Percentiles rank a stretch among this genome's conserved stretches.
Conservation (phyloP, 2,329 filamentous ascomycete genomes). For the Ophiostoma angusticollis region DNA sequence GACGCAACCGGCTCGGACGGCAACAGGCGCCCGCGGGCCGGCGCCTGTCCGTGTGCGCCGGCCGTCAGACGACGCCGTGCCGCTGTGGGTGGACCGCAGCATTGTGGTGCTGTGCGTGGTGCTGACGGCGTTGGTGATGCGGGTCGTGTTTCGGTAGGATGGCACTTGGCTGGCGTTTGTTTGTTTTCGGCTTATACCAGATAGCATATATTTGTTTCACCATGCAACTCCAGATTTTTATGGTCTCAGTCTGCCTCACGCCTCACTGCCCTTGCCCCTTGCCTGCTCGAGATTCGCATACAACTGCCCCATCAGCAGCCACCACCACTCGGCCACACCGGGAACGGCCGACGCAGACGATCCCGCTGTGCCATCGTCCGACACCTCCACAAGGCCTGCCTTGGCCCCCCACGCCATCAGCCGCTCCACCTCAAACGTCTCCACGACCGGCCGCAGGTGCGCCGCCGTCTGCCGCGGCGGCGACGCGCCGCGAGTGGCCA, state of each 20-base stretch:
- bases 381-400: slow-evolving; percentile 36
- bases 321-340: slow-evolving; percentile 53
- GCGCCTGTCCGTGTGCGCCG: slow-evolving; percentile 7
- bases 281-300: slow-evolving; percentile 4
- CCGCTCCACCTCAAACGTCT: slow-evolving; percentile 48
- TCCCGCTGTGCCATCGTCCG: slow-evolving; percentile 15
- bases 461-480: slow-evolving; percentile 38
- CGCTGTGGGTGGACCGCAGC: slow-evolving; percentile 67
- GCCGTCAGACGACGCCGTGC: slow-evolving; percentile 36
- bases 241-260: not conserved
- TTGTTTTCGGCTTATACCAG: too few relatives aligned
- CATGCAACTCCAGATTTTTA: not conserved
- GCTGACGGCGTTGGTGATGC: slow-evolving; percentile 56
- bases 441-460: slow-evolving; percentile 44
- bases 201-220: too few relatives aligned
- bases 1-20: slow-evolving; percentile 6
- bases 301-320: slow-evolving; percentile 39
- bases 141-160: slow-evolving; percentile 17
- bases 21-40: slow-evolving; percentile 5
- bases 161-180: too few relatives aligned
- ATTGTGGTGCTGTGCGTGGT: slow-evolving; percentile 62
- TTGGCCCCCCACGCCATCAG: slow-evolving; percentile 45
- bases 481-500: slow-evolving; percentile 50
- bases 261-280: too few relatives aligned
- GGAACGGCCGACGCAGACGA: slow-evolving; percentile 11